These are phyloP conservation scores for Sporothrix curviconia DNA, from an alignment of 2,329 filamentous ascomycete species.

Conservation along the genomic window DNA sequence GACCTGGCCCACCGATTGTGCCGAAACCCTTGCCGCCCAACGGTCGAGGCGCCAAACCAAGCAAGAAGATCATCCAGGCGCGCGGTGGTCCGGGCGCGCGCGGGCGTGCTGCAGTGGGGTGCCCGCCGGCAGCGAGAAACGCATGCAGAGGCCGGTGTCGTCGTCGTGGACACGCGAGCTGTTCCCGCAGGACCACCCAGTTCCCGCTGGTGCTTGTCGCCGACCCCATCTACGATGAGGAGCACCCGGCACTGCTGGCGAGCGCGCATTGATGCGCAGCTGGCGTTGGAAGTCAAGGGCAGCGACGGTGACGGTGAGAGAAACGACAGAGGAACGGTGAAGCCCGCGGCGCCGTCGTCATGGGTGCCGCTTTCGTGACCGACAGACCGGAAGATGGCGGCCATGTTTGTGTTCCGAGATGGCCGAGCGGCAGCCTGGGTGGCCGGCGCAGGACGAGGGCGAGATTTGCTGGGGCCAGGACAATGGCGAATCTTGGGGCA, in stretches of 20 bases:
- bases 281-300: constrained; percentile 50
- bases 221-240: constrained; percentile 79
- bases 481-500: no score
- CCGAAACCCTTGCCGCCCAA: constrained; percentile 77
- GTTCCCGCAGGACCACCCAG: constrained; percentile 28
- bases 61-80: constrained; percentile 44
- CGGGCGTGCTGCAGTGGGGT: constrained; percentile 71
- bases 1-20: constrained; percentile 80
- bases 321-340: no score
- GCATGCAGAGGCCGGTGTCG: constrained; percentile 25
- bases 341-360: constrained; percentile 54
- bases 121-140: constrained; percentile 25
- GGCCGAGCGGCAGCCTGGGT: constrained; percentile 48
- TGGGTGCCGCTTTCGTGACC: constrained; percentile 74
- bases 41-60: constrained; percentile 54
- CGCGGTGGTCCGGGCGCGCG: constrained; percentile 52
- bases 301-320: not conserved
- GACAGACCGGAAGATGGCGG: constrained; percentile 56
- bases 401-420: constrained; percentile 58
- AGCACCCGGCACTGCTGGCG: constrained; percentile 70
- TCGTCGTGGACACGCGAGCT: constrained; percentile 38
- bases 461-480: constrained; percentile 61
- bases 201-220: constrained; percentile 68
- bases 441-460: constrained; percentile 53
- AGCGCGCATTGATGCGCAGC: constrained; percentile 62